phyloP scores from a whole-genome alignment of 768 basidiomycete species.

The Tylopilus subfusipes region DNA sequence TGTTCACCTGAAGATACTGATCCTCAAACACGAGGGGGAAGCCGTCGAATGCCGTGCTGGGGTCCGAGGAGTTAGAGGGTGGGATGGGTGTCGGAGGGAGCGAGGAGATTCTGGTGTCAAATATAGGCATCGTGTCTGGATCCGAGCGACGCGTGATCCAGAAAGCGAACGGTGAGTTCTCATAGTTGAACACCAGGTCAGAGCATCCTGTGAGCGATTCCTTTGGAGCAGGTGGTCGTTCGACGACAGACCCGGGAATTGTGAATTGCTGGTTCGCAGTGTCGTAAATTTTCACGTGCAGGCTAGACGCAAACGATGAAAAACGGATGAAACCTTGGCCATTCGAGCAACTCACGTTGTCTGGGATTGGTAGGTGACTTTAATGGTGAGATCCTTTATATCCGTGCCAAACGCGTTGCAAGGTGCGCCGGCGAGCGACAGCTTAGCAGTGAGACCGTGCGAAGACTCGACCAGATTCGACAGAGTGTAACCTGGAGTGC shows the following conservation, averaged over 20 bases:
- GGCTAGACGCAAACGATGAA: conserved; percentile 32
- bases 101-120: conserved; percentile 65
- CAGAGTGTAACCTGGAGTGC: conserved; percentile 51
- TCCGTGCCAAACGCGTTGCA: conserved; percentile 69
- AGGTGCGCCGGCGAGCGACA: conserved; percentile 50
- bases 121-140: conserved; percentile 52
- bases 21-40: conserved; percentile 77
- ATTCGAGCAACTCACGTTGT: conserved; percentile 37
- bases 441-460: conserved; percentile 51
- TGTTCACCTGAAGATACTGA: conserved; percentile 65
- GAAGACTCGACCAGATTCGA: conserved; percentile 39
- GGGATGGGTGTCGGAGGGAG: conserved; percentile 58
- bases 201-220: conserved; percentile 39
- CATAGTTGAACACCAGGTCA: conserved; percentile 69
- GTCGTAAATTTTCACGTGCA: conserved; percentile 69
- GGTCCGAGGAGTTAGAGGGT: conserved; percentile 49
- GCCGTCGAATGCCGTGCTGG: conserved; percentile 54
- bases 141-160: conserved; percentile 72
- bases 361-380: conserved; percentile 62
- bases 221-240: conserved; percentile 38
- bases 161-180: conserved; percentile 65
- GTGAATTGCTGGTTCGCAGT: conserved; percentile 59
- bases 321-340: neutral
- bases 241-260: conserved; percentile 53
- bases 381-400: conserved; percentile 53